A percentile compares a stretch with the other conserved stretches of the same genome.
Evolutionary conservation across 768 basidiomycete genomes (phyloP).

Genomic region (Paxillus involutus): DNA sequence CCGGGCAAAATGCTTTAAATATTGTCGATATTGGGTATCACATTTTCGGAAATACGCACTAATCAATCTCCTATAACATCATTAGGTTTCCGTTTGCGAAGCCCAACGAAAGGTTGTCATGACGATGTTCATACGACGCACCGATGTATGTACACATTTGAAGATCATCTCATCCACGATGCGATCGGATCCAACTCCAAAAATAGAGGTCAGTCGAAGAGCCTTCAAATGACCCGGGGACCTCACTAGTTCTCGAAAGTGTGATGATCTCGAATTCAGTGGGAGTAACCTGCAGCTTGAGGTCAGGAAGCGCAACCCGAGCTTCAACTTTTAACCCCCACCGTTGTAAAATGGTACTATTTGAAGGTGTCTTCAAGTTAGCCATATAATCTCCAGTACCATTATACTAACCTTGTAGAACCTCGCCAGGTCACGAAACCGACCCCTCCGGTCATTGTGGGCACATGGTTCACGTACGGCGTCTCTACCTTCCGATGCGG

Average conservation of each 20-base stretch:
- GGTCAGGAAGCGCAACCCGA: conserved; percentile 1
- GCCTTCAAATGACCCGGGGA: not conserved
- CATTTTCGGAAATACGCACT: conserved; percentile 23
- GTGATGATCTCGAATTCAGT: conserved; percentile 39
- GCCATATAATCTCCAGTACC: not conserved
- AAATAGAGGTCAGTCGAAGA: not conserved
- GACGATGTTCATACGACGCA: conserved; percentile 7
- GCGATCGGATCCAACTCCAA: conserved; percentile 39
- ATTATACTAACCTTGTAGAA: conserved; percentile 41
- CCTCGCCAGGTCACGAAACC: conserved; percentile 40
- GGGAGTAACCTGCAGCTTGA: conserved; percentile 35
- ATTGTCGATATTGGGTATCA: conserved; percentile 3
- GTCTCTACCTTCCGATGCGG: conserved; percentile 28
- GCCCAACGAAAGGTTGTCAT: not conserved
- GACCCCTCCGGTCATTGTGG: conserved; percentile 49
- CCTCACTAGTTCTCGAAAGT: conserved; percentile 41
- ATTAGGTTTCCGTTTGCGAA: not conserved
- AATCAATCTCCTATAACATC: conserved; percentile 39
- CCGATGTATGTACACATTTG: conserved; percentile 40
- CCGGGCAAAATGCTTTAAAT: conserved; percentile 30
- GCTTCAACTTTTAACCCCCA: conserved; percentile 3
- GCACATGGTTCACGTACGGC: conserved; percentile 42
- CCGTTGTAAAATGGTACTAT: conserved; percentile 41
- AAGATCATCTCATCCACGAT: conserved; percentile 51
- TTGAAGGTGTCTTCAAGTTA: conserved; percentile 1